A percentile compares a stretch with the other conserved stretches of the same genome.
Conservation (phyloP, 768 basidiomycete species). For the Pulveroboletus sp. region DNA sequence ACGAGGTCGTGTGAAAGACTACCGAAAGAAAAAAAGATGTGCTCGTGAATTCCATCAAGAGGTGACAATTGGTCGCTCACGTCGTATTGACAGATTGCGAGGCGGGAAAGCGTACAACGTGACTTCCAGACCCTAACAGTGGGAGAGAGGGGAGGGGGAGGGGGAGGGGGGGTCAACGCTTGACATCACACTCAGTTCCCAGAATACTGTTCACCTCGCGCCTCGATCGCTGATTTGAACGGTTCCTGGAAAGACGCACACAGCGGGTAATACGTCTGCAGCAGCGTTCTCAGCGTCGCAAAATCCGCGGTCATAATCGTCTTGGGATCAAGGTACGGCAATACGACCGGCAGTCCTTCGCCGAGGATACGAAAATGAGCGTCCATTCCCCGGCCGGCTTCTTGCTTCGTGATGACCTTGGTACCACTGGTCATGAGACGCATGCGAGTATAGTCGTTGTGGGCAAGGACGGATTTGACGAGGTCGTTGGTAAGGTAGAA, state of each 20-base stretch:
- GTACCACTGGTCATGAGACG: constrained; percentile 92
- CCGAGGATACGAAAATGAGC: constrained; percentile 71
- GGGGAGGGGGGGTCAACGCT: neutral
- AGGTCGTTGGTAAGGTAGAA: constrained; percentile 85
- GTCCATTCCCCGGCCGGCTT: constrained; percentile 56
- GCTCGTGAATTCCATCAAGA: neutral
- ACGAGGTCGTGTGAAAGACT: constrained; percentile 76
- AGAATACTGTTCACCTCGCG: constrained; percentile 46
- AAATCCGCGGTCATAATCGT: constrained; percentile 59
- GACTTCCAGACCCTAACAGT: constrained; percentile 58
- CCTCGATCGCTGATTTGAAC: constrained; percentile 52
- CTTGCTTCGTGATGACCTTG: constrained; percentile 89
- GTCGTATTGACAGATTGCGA: constrained; percentile 47
- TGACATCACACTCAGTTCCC: constrained; percentile 29
- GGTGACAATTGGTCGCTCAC: constrained; percentile 37
- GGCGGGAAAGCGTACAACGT: constrained; percentile 64
- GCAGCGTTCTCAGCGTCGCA: constrained; percentile 54
- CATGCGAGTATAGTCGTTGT: constrained; percentile 81
- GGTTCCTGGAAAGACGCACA: constrained; percentile 56
- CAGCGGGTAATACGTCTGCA: constrained; percentile 79
- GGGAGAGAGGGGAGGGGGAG: too few species aligned
- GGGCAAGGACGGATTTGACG: constrained; percentile 71
- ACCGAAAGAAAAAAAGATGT: neutral
- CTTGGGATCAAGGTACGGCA: constrained; percentile 71
- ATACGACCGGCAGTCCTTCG: constrained; percentile 78